phyloP scores from a whole-genome alignment of 192 early-diverging fungal species.

The Umbelopsis sp. region DNA sequence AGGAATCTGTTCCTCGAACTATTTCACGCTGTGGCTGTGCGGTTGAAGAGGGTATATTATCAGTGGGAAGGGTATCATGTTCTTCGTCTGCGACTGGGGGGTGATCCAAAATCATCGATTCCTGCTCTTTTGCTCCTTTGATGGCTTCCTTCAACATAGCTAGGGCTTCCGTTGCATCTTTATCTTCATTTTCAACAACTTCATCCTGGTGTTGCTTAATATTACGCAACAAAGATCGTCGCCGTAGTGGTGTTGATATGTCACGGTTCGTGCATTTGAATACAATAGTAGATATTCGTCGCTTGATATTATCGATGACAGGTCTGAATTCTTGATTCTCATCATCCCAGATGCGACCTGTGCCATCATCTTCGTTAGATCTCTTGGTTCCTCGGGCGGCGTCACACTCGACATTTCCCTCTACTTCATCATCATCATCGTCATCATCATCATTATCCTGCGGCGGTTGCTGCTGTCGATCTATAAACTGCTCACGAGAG shows the following conservation, averaged over 20 bases:
- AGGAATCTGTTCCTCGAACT: not conserved
- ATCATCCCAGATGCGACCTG: not conserved
- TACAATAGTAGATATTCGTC: not conserved
- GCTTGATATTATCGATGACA: constrained; percentile 1
- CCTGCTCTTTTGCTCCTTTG: not conserved
- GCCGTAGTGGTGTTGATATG: not conserved
- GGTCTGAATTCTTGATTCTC: constrained; percentile 14
- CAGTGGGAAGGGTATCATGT: not conserved
- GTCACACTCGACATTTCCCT: too few relatives aligned
- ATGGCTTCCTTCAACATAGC: constrained; percentile 9
- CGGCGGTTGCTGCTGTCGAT: not conserved
- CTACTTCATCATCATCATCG: not conserved
- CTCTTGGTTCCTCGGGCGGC: not conserved
- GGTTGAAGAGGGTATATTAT: constrained; percentile 3
- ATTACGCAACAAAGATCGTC: not conserved
- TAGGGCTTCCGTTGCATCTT: not conserved
- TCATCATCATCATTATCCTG: not conserved
- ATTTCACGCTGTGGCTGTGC: not conserved
- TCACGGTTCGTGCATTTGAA: constrained; percentile 7
- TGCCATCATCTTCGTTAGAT: not conserved
- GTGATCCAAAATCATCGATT: not conserved
- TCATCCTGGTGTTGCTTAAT: not conserved
- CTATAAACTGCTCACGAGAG: not conserved
- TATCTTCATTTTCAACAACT: not conserved
- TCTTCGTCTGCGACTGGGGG: not conserved